Percentiles rank a stretch among this genome's conserved stretches.
Evolutionary conservation across 139 green algal species (phyloP).

Genomic region (Mychonastes homosphaera): DNA sequence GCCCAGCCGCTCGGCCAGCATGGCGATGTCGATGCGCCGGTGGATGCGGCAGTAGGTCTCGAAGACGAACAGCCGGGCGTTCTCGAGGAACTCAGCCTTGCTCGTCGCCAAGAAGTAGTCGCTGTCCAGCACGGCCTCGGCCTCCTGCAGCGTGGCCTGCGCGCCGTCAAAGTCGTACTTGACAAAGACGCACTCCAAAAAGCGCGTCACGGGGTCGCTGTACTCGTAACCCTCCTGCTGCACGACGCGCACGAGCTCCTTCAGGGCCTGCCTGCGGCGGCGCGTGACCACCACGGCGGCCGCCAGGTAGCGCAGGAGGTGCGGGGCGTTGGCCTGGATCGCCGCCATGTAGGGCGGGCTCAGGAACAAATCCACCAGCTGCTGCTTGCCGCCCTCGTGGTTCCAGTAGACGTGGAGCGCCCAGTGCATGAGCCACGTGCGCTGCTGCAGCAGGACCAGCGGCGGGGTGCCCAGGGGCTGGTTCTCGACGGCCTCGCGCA

Average conservation of each 20-base stretch:
- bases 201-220: constrained; percentile 64
- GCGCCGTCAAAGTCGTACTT: constrained; percentile 96
- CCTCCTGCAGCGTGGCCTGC: constrained; percentile 83
- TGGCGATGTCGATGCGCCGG: constrained; percentile 82
- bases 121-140: constrained; percentile 77
- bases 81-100: constrained; percentile 91
- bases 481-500: constrained; percentile 88
- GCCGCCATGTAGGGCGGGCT: constrained; percentile 70
- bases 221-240: constrained; percentile 46
- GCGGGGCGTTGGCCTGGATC: constrained; percentile 62
- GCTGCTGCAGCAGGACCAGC: constrained; percentile 86
- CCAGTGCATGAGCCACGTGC: constrained; percentile 98
- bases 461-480: constrained; percentile 77
- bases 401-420: constrained; percentile 97
- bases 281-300: constrained; percentile 88
- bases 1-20: constrained; percentile 75
- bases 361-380: constrained; percentile 94
- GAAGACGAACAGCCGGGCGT: constrained; percentile 91
- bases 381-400: constrained; percentile 86
- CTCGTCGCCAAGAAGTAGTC: constrained; percentile 89
- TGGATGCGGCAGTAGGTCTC: constrained; percentile 85
- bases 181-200: constrained; percentile 85
- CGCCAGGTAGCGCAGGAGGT: constrained; percentile 89
- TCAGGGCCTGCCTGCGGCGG: constrained; percentile 68
- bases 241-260: constrained; percentile 78